Evolutionary conservation across 495 filamentous ascomycete genomes (phyloP).

Genomic region (Cudoniella acicularis): DNA sequence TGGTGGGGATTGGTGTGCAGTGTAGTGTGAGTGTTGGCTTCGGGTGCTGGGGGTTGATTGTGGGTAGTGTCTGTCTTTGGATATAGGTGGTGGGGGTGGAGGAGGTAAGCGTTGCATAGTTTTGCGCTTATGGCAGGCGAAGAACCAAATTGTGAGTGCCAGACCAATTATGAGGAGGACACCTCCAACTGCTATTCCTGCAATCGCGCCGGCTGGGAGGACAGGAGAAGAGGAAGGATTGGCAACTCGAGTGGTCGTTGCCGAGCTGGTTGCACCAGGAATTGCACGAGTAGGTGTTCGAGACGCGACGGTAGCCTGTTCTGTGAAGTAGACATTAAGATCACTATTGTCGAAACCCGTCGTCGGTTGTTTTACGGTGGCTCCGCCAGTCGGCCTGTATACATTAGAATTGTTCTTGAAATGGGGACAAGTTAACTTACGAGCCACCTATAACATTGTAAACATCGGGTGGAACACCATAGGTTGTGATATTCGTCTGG

Average conservation of each 20-base stretch:
- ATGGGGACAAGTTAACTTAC: conserved; percentile 25
- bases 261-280: conserved; percentile 4
- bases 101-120: neutral
- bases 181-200: conserved; percentile 7
- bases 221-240: neutral
- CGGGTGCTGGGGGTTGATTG: too few species aligned
- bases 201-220: conserved; percentile 9
- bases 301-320: conserved; percentile 11
- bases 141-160: conserved; percentile 5
- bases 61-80: too few species aligned
- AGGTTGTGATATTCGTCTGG: conserved; percentile 34
- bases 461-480: conserved; percentile 40
- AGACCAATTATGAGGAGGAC: neutral
- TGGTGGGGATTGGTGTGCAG: too few species aligned
- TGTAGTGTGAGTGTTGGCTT: too few species aligned
- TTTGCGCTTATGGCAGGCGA: conserved; percentile 5
- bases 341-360: conserved; percentile 21
- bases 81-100: neutral
- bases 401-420: conserved; percentile 20
- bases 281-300: conserved; percentile 20
- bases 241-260: neutral
- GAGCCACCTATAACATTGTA: conserved; percentile 40
- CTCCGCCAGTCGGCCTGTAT: conserved; percentile 29
- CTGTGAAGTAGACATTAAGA: conserved; percentile 17
- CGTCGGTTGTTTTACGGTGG: conserved; percentile 31